phyloP scores from a whole-genome alignment of 179 eudicot genomes.

The Sideroxylon spinosum region DNA sequence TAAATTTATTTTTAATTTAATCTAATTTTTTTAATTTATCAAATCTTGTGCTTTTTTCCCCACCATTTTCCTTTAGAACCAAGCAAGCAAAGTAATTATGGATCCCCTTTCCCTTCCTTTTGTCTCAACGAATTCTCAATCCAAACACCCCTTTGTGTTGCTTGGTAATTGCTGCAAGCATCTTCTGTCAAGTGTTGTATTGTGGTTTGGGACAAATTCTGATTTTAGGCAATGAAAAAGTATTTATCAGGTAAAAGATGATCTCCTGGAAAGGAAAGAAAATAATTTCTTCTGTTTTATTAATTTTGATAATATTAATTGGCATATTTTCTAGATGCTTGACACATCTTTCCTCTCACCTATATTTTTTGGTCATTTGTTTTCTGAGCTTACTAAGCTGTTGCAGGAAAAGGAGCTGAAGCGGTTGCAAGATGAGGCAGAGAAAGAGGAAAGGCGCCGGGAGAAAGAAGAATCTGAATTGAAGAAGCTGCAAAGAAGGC shows the following conservation, averaged over 20 bases:
- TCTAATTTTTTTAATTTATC: no score
- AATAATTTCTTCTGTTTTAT: neutral
- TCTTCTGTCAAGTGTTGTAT: neutral
- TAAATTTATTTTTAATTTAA: no score
- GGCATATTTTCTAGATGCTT: neutral
- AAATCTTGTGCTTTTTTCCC: no score
- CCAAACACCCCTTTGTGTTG: neutral
- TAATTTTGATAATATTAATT: neutral
- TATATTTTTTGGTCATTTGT: neutral
- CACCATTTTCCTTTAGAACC: no score
- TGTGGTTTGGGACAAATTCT: slow-evolving; percentile 1
- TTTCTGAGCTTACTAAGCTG: neutral
- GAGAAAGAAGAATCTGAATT: slow-evolving; percentile 72
- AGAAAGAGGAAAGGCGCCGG: slow-evolving; percentile 69
- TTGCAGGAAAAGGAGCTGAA: slow-evolving; percentile 81
- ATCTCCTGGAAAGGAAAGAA: neutral
- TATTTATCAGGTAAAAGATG: neutral
- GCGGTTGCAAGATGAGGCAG: slow-evolving; percentile 75
- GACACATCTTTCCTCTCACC: neutral
- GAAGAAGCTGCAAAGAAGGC: slow-evolving; percentile 58
- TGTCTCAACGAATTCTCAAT: no score
- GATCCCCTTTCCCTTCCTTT: no score
- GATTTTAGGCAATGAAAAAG: neutral
- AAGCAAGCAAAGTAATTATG: no score
- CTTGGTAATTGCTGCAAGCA: neutral